These are phyloP conservation scores for Taphrina communis DNA, from an alignment of 1,139 yeast species.

Conservation along the genomic window DNA sequence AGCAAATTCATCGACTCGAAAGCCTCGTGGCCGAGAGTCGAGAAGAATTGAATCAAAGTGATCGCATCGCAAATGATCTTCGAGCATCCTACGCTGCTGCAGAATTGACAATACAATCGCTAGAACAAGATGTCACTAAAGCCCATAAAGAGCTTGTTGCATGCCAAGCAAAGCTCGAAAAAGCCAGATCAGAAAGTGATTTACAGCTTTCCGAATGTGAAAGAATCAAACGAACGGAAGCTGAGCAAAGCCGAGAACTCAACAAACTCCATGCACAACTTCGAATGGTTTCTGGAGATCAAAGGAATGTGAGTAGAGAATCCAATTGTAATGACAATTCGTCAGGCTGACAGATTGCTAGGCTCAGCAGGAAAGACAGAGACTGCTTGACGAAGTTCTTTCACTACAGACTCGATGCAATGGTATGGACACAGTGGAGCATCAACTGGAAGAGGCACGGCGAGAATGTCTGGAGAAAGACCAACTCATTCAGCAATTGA, in stretches of 20 bases:
- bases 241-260: slow-evolving; percentile 3
- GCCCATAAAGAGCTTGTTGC: slow-evolving; percentile 13
- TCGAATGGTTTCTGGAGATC: slow-evolving; percentile 6
- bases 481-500: neutral
- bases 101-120: slow-evolving; percentile 12
- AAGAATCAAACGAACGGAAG: neutral
- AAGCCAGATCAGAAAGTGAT: neutral
- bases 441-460: neutral
- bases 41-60: slow-evolving; percentile 3
- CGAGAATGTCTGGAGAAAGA: neutral
- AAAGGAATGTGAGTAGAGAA: neutral
- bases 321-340: neutral
- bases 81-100: slow-evolving; percentile 15
- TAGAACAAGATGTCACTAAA: slow-evolving; percentile 7
- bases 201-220: neutral
- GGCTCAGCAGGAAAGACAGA: slow-evolving; percentile 2
- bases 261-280: slow-evolving; percentile 4
- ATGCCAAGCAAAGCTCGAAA: slow-evolving; percentile 3
- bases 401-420: neutral
- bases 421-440: neutral
- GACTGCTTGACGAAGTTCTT: neutral
- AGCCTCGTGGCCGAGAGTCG: slow-evolving; percentile 7
- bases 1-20: slow-evolving; percentile 28
- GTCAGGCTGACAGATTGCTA: neutral
- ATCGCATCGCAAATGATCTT: slow-evolving; percentile 7